These are phyloP conservation scores for Nematodospora anomalae DNA, from an alignment of 1,139 yeast genomes.

Conservation along the genomic window DNA sequence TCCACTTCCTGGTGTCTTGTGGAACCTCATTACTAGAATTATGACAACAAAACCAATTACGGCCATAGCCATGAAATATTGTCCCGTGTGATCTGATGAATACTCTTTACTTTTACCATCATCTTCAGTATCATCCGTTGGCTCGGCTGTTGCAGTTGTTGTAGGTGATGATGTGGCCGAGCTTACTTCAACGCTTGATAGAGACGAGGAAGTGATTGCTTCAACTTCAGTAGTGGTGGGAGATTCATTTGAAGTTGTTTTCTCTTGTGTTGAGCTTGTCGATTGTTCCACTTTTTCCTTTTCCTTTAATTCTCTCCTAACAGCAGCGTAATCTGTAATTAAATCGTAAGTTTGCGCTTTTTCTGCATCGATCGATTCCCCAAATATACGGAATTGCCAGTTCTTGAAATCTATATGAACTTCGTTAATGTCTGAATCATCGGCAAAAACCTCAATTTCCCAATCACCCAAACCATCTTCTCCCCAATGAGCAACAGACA, in stretches of 20 bases:
- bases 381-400: conserved; percentile 84
- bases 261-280: conserved; percentile 2
- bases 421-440: conserved; percentile 17
- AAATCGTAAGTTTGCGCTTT: conserved; percentile 53
- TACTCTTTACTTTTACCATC: conserved; percentile 37
- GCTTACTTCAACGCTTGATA: background rate
- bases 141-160: conserved; percentile 16
- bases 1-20: conserved; percentile 47
- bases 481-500: conserved; percentile 99
- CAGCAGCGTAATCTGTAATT: conserved; percentile 40
- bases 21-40: conserved; percentile 52
- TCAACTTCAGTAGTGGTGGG: conserved; percentile 2
- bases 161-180: conserved; percentile 1
- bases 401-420: conserved; percentile 51
- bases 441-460: conserved; percentile 60
- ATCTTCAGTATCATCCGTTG: conserved; percentile 18
- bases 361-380: conserved; percentile 66
- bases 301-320: conserved; percentile 31
- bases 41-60: conserved; percentile 59
- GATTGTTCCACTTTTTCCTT: conserved; percentile 11
- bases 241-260: conserved; percentile 4
- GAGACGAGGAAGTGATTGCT: conserved; percentile 3
- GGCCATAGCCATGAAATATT: conserved; percentile 60
- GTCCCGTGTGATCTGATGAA: conserved; percentile 45
- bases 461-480: conserved; percentile 82